These are phyloP conservation scores for Chrysanthemum makinoi DNA, from an alignment of 129 eudicot species.

Conservation along the genomic window DNA sequence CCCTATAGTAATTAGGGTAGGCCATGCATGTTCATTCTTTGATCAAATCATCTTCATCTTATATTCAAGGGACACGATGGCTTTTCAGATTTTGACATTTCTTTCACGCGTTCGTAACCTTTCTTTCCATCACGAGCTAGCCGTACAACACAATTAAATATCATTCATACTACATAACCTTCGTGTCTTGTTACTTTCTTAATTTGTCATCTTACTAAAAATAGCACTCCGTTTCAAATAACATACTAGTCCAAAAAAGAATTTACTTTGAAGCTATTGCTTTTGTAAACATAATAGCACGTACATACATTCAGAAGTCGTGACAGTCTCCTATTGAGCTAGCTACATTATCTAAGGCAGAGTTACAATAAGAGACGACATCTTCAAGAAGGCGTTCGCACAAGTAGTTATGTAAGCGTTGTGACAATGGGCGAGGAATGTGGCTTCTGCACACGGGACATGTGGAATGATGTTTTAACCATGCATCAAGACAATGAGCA, in stretches of 20 bases:
- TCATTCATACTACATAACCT: too few relatives aligned
- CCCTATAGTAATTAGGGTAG: not conserved
- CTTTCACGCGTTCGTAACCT: not conserved
- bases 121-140: not conserved
- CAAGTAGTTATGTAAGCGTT: slow-evolving; percentile 6
- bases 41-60: too few relatives aligned
- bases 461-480: slow-evolving; percentile 63
- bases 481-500: slow-evolving; percentile 54
- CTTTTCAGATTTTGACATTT: slow-evolving; percentile 8
- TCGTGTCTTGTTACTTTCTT: too few relatives aligned
- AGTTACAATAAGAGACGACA: slow-evolving; percentile 20
- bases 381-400: slow-evolving; percentile 8
- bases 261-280: not conserved
- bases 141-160: too few relatives aligned
- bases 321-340: slow-evolving; percentile 31
- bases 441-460: slow-evolving; percentile 47
- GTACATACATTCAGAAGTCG: slow-evolving; percentile 6
- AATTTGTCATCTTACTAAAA: too few relatives aligned
- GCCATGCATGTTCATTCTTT: too few relatives aligned
- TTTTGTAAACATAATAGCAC: not conserved
- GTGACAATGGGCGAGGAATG: slow-evolving; percentile 17
- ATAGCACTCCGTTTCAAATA: too few relatives aligned
- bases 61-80: not conserved
- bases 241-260: too few relatives aligned
- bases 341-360: slow-evolving; percentile 28